Evolutionary conservation across 257 asterid genomes (phyloP).

Genomic region (Cordia subcordata): DNA sequence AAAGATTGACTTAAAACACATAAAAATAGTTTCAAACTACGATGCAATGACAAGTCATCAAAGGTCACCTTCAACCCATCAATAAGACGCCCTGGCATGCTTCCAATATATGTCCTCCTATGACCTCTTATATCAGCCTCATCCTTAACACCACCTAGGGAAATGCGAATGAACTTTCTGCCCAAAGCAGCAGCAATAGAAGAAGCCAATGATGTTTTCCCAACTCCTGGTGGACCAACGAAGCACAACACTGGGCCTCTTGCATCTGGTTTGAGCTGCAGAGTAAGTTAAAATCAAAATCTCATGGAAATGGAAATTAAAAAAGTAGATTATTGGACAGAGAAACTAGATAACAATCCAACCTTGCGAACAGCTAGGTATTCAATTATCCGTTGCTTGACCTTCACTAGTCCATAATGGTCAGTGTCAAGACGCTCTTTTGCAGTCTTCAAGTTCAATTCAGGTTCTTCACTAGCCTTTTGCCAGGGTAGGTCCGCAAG

Average conservation of each 20-base stretch:
- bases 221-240: conserved; percentile 99
- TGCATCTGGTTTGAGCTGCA: conserved; percentile 98
- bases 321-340: conserved; percentile 10
- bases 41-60: neutral
- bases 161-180: conserved; percentile 90
- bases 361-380: conserved; percentile 99
- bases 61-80: conserved; percentile 84
- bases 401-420: conserved; percentile 89
- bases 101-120: conserved; percentile 94
- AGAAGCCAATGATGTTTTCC: conserved; percentile 97
- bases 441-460: conserved; percentile 82
- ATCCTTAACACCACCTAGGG: conserved; percentile 97
- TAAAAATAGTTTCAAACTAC: neutral
- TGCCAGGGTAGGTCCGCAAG: conserved; percentile 99
- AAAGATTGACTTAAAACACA: neutral
- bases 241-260: conserved; percentile 98
- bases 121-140: conserved; percentile 99
- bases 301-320: conserved; percentile 6
- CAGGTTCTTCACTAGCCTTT: conserved; percentile 78
- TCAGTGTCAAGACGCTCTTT: conserved; percentile 85
- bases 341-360: conserved; percentile 16
- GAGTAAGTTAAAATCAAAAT: conserved; percentile 16
- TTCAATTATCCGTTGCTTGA: conserved; percentile 96
- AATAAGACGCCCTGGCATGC: conserved; percentile 99
- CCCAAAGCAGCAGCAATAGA: conserved; percentile 97